Base-by-base conservation (phyloP, 2,329 filamentous ascomycete genomes). In the Ophiostoma sp. region DNA sequence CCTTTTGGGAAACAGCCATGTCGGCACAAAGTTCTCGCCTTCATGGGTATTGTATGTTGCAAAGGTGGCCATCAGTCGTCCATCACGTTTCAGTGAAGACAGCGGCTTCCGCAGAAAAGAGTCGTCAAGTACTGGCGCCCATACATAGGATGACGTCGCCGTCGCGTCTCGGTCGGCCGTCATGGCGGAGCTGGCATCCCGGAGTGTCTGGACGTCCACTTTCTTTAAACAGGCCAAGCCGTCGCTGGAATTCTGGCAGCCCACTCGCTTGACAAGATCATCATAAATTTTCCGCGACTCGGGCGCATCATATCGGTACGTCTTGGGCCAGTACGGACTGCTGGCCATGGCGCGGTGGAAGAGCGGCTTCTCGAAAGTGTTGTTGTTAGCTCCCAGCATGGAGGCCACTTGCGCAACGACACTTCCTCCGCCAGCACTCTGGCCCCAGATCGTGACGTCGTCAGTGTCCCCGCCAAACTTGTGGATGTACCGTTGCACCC, bases 21-120 rank as follows among this genome's bases (percentile, higher is more conserved):
- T 78, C 0, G 88, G 87, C 28, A 89, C 81, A 76, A 91, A 91
- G 75, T 88, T 89, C 78, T 90, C 85, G 28, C 89, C 89, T 79
- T 91, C 89, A 77, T 90, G 86, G 0, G 86, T 84, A 78, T 91
- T 91, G 78, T 90, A 90, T 82, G 86, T 87, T n/a, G 84, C 83
- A 75, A 86, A 87, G 0, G 85, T 83, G 9, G 80, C 78, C 1
- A 86, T 79, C 3, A 77, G 78, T 0, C 85, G 48, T 50, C 2
- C 28, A 33, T 52, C 19, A 8, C 33, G 36, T n/a, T 7, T 33
- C 22, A 48, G 11, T 1, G 82, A 75, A 2, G 84, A 87, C 1
- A 91, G 81, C 22, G 82, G 81, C 72, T 82, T 78, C 1, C 77
- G 80, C 63, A 91, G 80, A 76, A 91, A 90, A 0, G 74, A 77